Conservation (phyloP, 768 basidiomycete genomes). For the Mycena chlorophos region DNA sequence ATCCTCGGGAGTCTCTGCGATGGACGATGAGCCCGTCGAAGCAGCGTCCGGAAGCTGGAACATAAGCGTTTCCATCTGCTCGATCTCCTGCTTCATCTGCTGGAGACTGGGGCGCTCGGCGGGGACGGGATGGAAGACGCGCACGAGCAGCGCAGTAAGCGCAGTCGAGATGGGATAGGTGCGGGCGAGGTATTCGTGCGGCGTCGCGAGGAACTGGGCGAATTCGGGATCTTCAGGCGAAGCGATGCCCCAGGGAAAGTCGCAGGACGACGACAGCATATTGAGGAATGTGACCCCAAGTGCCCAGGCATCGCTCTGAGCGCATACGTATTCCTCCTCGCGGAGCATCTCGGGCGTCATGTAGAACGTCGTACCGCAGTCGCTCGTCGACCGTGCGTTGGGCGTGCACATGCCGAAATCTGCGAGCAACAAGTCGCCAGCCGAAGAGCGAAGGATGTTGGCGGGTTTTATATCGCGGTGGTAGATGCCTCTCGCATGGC, state of each 20-base stretch:
- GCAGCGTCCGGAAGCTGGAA: background rate
- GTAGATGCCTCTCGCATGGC: constrained; percentile 71
- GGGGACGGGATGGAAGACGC: constrained; percentile 49
- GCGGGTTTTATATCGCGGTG: constrained; percentile 50
- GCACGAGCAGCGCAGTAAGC: constrained; percentile 48
- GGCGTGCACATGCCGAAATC: constrained; percentile 51
- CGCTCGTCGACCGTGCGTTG: constrained; percentile 14
- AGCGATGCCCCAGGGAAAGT: constrained; percentile 54
- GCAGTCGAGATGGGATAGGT: constrained; percentile 54
- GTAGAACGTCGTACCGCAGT: constrained; percentile 23
- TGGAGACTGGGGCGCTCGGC: constrained; percentile 41
- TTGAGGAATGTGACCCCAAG: constrained; percentile 58
- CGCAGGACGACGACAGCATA: constrained; percentile 45
- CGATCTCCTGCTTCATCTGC: constrained; percentile 44
- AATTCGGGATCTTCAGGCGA: constrained; percentile 50
- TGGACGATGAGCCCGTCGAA: too few species aligned
- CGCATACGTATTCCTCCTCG: constrained; percentile 22
- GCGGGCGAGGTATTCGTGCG: constrained; percentile 41
- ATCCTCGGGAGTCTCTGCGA: too few species aligned
- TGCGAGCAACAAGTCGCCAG: constrained; percentile 43
- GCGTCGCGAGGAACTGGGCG: constrained; percentile 44
- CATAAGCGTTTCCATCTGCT: constrained; percentile 42
- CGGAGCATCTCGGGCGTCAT: constrained; percentile 1
- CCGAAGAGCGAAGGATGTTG: constrained; percentile 62
- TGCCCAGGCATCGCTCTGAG: constrained; percentile 47